Base-by-base conservation (phyloP, 495 filamentous ascomycete genomes). In the Aspergillus leporis region DNA sequence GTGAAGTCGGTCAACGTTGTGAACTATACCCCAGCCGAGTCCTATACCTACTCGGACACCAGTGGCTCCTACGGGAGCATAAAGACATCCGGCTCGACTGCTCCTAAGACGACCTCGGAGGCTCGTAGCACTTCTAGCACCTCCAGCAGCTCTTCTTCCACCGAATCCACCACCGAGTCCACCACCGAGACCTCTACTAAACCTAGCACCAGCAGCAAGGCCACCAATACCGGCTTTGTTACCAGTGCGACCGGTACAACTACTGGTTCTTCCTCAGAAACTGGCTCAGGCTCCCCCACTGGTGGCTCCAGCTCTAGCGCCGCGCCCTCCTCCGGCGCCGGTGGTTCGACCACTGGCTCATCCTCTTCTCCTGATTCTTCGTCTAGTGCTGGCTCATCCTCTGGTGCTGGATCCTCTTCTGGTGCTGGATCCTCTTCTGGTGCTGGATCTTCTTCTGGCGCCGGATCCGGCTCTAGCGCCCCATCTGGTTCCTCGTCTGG, bases 1-100 rank as follows among this genome's bases (percentile, higher is more conserved):
- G 82, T 94, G 47, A 70, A 75, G 68, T 75, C 73, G 19, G 68
- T 78, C 19, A 68, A 66, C n/a, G 66, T 77, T 46, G 67, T 54
- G 31, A 75, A 75, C 60, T 66, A 66, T 52, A 74, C 72, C 61
- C 76, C 76, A 4, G 74, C 67, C 28, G 40, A 50, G 3, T 55
- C 56, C 31, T 78, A 80, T 62, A 66, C 66, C 56, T 77, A 73
- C 54, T 61, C 63, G 45, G 76, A 77, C 62, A 70, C 72, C 58
- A 70, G 61, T 22, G 76, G 76, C 36, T 64, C 56, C 41, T 71
- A 51, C 55, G 23, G 65, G 46, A 75, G 74, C 67, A 78, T 77
- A 62, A 69, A 74, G 60, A 51, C 56, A 36, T 59, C 21, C 41
- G 58, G 52, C 30, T 61, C 58, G 47, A 58, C 45, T 30, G 56